Conservation (phyloP, 768 basidiomycete genomes). For the Phallus indusiatus region DNA sequence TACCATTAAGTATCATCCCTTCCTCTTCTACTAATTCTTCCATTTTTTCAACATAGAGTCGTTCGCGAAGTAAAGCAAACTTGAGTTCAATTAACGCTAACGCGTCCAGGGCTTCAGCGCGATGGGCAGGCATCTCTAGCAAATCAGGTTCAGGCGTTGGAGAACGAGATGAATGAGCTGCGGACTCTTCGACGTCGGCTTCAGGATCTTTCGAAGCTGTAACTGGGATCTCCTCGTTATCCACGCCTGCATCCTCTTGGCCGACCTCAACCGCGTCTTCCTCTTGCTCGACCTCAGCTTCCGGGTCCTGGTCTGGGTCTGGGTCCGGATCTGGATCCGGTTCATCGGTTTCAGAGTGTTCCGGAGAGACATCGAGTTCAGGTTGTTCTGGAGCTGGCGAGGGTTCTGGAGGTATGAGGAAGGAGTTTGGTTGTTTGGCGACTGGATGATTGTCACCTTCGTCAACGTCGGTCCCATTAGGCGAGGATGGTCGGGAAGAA, state of each 20-base stretch:
- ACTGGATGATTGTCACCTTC: constrained; percentile 17
- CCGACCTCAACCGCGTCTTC: constrained; percentile 16
- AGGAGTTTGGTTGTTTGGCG: not conserved
- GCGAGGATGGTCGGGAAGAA: constrained; percentile 1
- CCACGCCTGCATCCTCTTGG: constrained; percentile 7
- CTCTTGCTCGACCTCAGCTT: constrained; percentile 16
- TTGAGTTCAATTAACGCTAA: constrained; percentile 87
- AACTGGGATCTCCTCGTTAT: constrained; percentile 1
- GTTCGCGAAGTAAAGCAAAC: constrained; percentile 79
- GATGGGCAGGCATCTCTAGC: constrained; percentile 66
- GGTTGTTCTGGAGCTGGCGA: not conserved
- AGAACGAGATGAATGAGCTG: constrained; percentile 12
- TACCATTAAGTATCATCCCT: constrained; percentile 65
- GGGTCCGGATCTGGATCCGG: constrained; percentile 9
- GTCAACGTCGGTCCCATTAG: constrained; percentile 24
- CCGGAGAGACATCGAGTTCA: not conserved
- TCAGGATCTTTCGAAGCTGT: not conserved
- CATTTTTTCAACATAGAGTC: constrained; percentile 92
- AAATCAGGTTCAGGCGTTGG: constrained; percentile 10
- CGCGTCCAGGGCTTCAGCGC: constrained; percentile 81
- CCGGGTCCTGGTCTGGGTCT: constrained; percentile 13
- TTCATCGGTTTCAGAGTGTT: constrained; percentile 15
- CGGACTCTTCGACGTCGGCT: constrained; percentile 1
- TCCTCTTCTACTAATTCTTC: constrained; percentile 86
- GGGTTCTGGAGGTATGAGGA: not conserved